Evolutionary conservation across 2,329 filamentous ascomycete species (phyloP), one percentile per base, ranked within the genome.

Genomic region (Talaromyces funiculosus): DNA sequence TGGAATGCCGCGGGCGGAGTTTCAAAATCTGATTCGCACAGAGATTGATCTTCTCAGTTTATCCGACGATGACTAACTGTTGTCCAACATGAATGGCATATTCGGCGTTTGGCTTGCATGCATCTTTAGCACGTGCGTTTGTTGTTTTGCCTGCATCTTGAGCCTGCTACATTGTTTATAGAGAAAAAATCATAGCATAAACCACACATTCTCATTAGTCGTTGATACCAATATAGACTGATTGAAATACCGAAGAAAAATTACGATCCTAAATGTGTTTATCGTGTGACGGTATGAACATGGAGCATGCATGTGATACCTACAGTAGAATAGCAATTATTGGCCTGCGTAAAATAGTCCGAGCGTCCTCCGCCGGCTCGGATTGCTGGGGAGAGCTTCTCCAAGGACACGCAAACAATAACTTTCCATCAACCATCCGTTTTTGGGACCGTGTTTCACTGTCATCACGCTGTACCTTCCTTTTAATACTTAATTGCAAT

Each of bases 31-130:
- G 53, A 80, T 87, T n/a, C 76, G 77, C 68, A 80, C 78, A 47
- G 85, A 88, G 68, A 68, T 87, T 66, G 82, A 86, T 54, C 75
- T 84, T 22, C 68, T 87, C 64, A 77, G 80, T 57, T 68, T 86
- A 67, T 73, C 85, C 59, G 84, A 86, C 61, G 78, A 80, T 63
- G 75, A 81, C 16, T 63, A 57, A 40, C 8, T 22, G 18, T 51
- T 51, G 47, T 51, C 47, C 29, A 33, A 22, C n/a, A 51, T 35
- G 29, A 51, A 31, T 33, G 47, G 47, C 47, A 51, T 49, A 29
- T 51, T 59, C 16, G 57, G 57, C 49, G 43, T 59, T 59, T 59
- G 35, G 24, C 16, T 57, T 53, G 57, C 43, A 53, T 43, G 40
- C 24, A 22, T 26, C 38, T 31, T 53, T 24, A 40, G 26, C 51